Evolutionary conservation across 441 rosid species (phyloP), one percentile per base, ranked within the genome.

Genomic region (Metrosideros polymorpha): DNA sequence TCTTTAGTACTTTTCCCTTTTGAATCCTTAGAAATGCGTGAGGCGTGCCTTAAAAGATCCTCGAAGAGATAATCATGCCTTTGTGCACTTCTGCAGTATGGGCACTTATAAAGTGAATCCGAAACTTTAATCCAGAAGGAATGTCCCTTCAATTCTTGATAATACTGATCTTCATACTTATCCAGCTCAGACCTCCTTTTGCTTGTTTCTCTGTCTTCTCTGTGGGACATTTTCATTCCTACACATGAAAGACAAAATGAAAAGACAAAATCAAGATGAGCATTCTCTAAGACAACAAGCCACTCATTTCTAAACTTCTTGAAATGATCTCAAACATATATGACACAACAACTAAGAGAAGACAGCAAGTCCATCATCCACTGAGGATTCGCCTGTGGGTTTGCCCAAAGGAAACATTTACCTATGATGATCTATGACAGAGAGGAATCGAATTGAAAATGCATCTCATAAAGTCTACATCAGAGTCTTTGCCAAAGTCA

Each of bases 21-120:
- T 22, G 92, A 92, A 29, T 84, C 84, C 82, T 82, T 84, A 17
- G 85, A 83, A 50, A 88, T 75, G 30, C 4, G 30, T 63, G 84
- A 84, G 86, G 95, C 95, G 87, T 95, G 96, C 50, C 86, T 84
- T 27, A 87, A 85, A 88, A 95, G 92, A 83, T 91, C 93, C 47
- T 89, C 83, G 51, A 57, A 90, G 6, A 1, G 52, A 87, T 92
- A 93, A 82, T 92, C 92, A 32, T 88, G 86, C 82, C 84, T 87
- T 30, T 79, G 83, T 82, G 84, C 89, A 45, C 88, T 63, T 55
- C 55, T 83, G 84, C 97, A 94, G 87, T 85, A 93, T 55, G 96
- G 95, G 83, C 97, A 95, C 76, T 85, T 87, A 85, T 88, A 94
- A 15, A 84, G 32, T 83, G 92, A 86, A 22, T 87, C 89, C 10